Evolutionary conservation across 2,329 filamentous ascomycete species (phyloP), one percentile per base, ranked within the genome.

Genomic region (Pyricularia grisea): DNA sequence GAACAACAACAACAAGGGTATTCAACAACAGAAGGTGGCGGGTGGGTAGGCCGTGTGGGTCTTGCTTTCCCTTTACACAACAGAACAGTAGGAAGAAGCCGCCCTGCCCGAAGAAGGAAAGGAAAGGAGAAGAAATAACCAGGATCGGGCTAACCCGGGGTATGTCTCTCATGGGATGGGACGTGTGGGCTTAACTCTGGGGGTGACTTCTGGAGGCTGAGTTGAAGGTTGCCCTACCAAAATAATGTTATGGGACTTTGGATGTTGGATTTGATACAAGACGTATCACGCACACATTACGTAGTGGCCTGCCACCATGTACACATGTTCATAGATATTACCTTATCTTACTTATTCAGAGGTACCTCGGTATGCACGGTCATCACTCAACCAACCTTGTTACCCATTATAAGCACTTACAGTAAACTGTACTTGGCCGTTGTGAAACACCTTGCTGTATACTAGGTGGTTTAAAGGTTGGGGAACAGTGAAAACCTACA

Each of bases 31-130:
- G 25, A 23, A 27, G 20, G 30, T n/a, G 65, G 65, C 25, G 33
- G 33, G 65, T 42, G 64, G 28, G 30, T 36, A 36, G 65, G 31
- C 17, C 30, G 65, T 2, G 65, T 42, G 33, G 65, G 33, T 65
- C 63, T 30, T 33, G 30, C 65, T 42, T 66, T 42, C 65, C 20
- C 65, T 65, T 65, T 65, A n/a, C 63, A 65, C 63, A 65, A 65
- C 63, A 65, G 63, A 65, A 65, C 27, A 65, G 23, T n/a, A 25
- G 20, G 9, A 61, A 61, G 58, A 61, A 31, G 63, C 63, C 28
- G 28, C 63, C 28, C 31, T 65, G 63, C 63, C 28, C n/a, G 33
- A 17, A 9, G 4, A 36, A 28, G 28, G 60, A 64, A 14, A 64
- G 60, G n/a, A 64, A 64, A 64, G 27, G 11, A 63, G 23, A 25